These are phyloP conservation scores for Chaetomidium leptoderma DNA, from an alignment of 495 filamentous ascomycete genomes.

Conservation along the genomic window DNA sequence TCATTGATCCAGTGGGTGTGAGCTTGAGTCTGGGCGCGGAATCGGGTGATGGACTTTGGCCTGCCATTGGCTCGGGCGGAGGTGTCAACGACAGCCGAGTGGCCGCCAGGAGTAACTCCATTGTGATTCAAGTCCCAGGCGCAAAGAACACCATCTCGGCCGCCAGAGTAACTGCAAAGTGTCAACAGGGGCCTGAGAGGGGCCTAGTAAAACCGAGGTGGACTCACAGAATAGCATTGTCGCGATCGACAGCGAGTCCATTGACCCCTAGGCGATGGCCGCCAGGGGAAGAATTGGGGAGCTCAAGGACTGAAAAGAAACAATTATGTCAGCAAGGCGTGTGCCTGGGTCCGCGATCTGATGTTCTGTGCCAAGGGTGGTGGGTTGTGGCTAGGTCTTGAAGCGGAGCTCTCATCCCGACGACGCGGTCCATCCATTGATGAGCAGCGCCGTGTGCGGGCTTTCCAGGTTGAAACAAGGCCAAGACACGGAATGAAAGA, in stretches of 20 bases:
- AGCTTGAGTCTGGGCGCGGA: conserved; percentile 87
- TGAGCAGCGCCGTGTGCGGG: conserved; percentile 13
- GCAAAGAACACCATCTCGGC: conserved; percentile 91
- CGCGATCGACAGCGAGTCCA: conserved; percentile 79
- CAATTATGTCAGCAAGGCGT: conserved; percentile 2
- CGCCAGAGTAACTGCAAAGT: conserved; percentile 77
- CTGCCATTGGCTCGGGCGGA: conserved; percentile 25
- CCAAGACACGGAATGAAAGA: conserved; percentile 2
- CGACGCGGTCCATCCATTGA: neutral
- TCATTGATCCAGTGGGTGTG: conserved; percentile 99
- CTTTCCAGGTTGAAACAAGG: conserved; percentile 16
- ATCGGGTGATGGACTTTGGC: conserved; percentile 55
- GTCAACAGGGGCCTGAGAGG: neutral
- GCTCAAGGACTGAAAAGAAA: conserved; percentile 70
- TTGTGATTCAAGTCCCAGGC: conserved; percentile 76
- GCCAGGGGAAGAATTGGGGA: conserved; percentile 76
- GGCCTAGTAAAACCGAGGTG: conserved; percentile 26
- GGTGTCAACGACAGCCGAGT: conserved; percentile 35
- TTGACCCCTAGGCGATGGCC: conserved; percentile 94
- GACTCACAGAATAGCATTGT: conserved; percentile 81
- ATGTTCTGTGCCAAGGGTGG: neutral
- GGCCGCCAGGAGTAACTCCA: conserved; percentile 39
- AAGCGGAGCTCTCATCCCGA: neutral
- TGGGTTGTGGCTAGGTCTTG: neutral
- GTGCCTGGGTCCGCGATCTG: neutral